These are phyloP conservation scores for Scenedesmus sp. DNA, from an alignment of 163 green algal genomes.

Conservation along the genomic window DNA sequence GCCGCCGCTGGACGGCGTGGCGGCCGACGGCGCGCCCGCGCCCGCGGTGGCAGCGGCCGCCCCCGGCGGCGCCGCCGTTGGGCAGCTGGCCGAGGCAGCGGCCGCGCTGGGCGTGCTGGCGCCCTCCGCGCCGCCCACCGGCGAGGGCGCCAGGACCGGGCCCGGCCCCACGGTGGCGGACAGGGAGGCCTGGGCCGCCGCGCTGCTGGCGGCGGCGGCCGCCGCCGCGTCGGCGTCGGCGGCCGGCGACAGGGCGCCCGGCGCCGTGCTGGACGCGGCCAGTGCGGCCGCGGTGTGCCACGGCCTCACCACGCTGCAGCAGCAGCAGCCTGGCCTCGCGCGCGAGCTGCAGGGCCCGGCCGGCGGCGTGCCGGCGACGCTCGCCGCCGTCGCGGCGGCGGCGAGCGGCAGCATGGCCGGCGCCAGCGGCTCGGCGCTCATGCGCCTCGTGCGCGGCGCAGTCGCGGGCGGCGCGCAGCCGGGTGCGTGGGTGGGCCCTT, in stretches of 20 bases:
- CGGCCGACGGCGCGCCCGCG: neutral
- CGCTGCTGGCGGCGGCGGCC: slow-evolving; percentile 4
- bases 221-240: neutral
- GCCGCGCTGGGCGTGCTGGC: slow-evolving; percentile 1
- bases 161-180: slow-evolving; percentile 2
- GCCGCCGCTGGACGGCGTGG: too few species aligned
- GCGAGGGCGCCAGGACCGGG: slow-evolving; percentile 8
- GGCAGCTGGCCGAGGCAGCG: slow-evolving; percentile 17
- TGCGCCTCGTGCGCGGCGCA: slow-evolving; percentile 9
- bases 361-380: neutral
- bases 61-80: neutral
- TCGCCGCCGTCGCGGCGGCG: slow-evolving; percentile 21
- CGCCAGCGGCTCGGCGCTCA: neutral
- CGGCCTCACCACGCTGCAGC: neutral
- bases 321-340: slow-evolving; percentile 4
- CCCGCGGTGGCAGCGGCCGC: neutral
- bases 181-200: neutral
- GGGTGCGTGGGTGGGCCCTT: neutral
- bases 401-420: slow-evolving; percentile 16
- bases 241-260: too few species aligned
- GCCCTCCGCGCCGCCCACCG: neutral
- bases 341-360: neutral
- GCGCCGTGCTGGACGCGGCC: neutral
- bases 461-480: neutral
- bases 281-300: neutral